These are phyloP conservation scores for Mycena floridula DNA, from an alignment of 768 basidiomycete species.

Conservation along the genomic window DNA sequence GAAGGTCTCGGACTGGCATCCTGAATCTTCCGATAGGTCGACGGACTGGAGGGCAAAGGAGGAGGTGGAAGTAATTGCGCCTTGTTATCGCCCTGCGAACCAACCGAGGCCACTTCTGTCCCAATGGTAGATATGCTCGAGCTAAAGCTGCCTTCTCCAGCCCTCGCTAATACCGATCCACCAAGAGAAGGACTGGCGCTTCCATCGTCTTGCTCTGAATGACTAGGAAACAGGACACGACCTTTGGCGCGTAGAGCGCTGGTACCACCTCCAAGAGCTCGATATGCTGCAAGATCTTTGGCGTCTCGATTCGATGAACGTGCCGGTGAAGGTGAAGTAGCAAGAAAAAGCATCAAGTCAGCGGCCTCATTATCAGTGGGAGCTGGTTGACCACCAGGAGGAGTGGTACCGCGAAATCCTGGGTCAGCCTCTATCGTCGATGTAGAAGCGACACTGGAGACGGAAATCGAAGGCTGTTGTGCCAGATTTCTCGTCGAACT, in stretches of 20 bases:
- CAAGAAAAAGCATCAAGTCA: slow-evolving; percentile 80
- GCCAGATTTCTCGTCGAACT: slow-evolving; percentile 54
- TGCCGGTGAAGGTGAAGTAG: slow-evolving; percentile 79
- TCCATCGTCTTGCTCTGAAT: not conserved
- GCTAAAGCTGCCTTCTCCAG: slow-evolving; percentile 35
- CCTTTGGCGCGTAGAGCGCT: slow-evolving; percentile 52
- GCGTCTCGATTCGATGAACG: slow-evolving; percentile 50
- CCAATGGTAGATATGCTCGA: slow-evolving; percentile 38
- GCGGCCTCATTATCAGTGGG: slow-evolving; percentile 81
- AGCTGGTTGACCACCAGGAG: slow-evolving; percentile 41
- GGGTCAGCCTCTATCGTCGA: too few relatives aligned
- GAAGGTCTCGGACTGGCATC: slow-evolving; percentile 5
- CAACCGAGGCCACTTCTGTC: slow-evolving; percentile 17
- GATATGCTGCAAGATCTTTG: slow-evolving; percentile 50
- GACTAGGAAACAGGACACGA: slow-evolving; percentile 62
- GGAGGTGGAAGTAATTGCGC: slow-evolving; percentile 27
- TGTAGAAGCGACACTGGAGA: slow-evolving; percentile 28
- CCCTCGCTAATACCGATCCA: slow-evolving; percentile 11
- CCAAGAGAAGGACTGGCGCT: not conserved
- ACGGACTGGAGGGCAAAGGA: slow-evolving; percentile 18
- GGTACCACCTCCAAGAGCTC: slow-evolving; percentile 42
- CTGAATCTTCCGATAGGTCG: slow-evolving; percentile 5
- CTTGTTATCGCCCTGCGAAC: slow-evolving; percentile 5
- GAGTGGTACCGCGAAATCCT: slow-evolving; percentile 30
- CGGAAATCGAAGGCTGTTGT: slow-evolving; percentile 31